These are phyloP conservation scores for Claviceps fusiformis DNA, from an alignment of 2,329 filamentous ascomycete genomes.

Conservation along the genomic window DNA sequence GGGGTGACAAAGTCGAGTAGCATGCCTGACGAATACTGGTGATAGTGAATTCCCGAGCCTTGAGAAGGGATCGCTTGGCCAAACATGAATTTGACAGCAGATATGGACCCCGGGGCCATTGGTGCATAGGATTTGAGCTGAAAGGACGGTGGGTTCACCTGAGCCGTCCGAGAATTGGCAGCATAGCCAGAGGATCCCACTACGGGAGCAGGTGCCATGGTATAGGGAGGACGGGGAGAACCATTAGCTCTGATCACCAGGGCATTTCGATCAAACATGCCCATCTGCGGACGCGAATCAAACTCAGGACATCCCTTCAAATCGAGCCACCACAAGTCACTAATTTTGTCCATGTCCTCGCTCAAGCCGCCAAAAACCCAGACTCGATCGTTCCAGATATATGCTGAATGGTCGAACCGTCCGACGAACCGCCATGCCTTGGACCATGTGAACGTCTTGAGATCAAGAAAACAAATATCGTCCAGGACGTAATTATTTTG, in stretches of 20 bases:
- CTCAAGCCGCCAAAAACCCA: conserved; percentile 96
- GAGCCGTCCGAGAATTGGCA: conserved; percentile 52
- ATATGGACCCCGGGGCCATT: conserved; percentile 77
- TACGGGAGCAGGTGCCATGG: conserved; percentile 33
- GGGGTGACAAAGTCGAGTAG: conserved; percentile 91
- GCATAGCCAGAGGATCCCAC: conserved; percentile 51
- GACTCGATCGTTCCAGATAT: conserved; percentile 80
- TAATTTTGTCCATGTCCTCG: conserved; percentile 92
- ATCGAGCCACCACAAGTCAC: conserved; percentile 95
- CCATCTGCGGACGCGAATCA: conserved; percentile 50
- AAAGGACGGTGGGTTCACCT: conserved; percentile 52
- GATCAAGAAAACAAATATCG: conserved; percentile 89
- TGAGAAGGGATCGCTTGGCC: conserved; percentile 78
- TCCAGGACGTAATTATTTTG: conserved; percentile 86
- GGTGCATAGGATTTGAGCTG: conserved; percentile 63
- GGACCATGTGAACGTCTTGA: conserved; percentile 97
- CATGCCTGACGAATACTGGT: conserved; percentile 84
- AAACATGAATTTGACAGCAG: conserved; percentile 70
- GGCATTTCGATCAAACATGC: conserved; percentile 34
- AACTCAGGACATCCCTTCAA: conserved; percentile 82
- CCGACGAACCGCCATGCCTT: conserved; percentile 90
- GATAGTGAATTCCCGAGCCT: conserved; percentile 85
- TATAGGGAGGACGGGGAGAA: conserved; percentile 39
- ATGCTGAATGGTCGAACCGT: conserved; percentile 88
- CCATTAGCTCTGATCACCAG: conserved; percentile 27